These are phyloP conservation scores for Magnolia officinalis DNA, from an alignment of 164 flowering plant species.

Conservation along the genomic window DNA sequence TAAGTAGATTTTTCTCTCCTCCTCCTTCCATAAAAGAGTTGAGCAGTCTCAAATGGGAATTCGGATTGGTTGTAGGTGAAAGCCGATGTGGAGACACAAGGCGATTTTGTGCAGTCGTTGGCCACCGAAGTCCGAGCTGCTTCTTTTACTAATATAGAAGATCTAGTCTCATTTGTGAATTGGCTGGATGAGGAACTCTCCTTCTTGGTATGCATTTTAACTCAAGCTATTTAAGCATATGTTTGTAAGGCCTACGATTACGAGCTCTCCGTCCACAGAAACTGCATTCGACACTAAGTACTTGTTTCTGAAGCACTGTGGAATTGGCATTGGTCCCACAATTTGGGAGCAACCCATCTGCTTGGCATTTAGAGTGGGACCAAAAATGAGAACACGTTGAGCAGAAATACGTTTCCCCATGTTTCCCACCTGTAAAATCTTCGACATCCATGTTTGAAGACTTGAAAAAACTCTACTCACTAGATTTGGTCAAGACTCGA, in stretches of 20 bases:
- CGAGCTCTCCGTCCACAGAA: not conserved
- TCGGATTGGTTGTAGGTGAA: slow-evolving; percentile 57
- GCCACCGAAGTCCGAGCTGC: slow-evolving; percentile 94
- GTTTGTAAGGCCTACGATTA: not conserved
- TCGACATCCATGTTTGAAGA: not conserved
- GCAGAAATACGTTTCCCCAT: too few relatives aligned
- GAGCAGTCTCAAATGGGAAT: not conserved
- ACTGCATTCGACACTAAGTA: not conserved
- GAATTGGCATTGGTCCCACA: too few relatives aligned
- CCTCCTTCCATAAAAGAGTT: not conserved
- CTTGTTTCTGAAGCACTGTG: too few relatives aligned
- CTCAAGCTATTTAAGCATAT: not conserved
- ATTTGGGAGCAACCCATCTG: too few relatives aligned
- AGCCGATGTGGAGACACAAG: slow-evolving; percentile 99
- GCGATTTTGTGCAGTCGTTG: slow-evolving; percentile 90
- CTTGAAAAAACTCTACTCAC: too few relatives aligned
- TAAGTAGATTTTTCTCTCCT: slow-evolving; percentile 26
- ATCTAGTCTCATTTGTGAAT: slow-evolving; percentile 80
- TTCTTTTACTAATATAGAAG: slow-evolving; percentile 69
- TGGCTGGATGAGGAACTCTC: slow-evolving; percentile 99
- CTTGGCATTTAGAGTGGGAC: too few relatives aligned
- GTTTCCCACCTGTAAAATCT: too few relatives aligned
- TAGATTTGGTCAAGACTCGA: too few relatives aligned
- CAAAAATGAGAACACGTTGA: too few relatives aligned
- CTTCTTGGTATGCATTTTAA: slow-evolving; percentile 62